Evolutionary conservation across 495 filamentous ascomycete species (phyloP).

Genomic region (Tetracladium marchalianum): DNA sequence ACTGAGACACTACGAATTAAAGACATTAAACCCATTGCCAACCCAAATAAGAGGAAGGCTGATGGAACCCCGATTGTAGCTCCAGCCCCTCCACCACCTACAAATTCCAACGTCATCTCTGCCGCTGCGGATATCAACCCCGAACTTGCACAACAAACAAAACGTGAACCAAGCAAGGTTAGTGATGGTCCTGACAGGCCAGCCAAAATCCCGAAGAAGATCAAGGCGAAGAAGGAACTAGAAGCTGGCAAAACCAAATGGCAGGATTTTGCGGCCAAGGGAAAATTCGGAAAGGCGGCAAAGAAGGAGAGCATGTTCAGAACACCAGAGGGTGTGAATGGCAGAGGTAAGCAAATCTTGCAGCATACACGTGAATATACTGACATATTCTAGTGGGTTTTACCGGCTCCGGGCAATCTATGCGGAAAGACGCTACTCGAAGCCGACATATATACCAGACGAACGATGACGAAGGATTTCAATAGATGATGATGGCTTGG

Average conservation of each 20-base stretch:
- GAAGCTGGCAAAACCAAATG: constrained; percentile 88
- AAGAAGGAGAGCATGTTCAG: constrained; percentile 98
- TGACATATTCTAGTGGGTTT: constrained; percentile 64
- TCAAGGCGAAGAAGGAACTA: constrained; percentile 82
- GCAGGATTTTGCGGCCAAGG: constrained; percentile 81
- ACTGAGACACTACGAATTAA: constrained; percentile 77
- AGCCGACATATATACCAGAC: constrained; percentile 81
- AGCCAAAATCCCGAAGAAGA: constrained; percentile 63
- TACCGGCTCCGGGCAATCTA: constrained; percentile 84
- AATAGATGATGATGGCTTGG: background rate
- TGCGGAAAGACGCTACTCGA: constrained; percentile 83
- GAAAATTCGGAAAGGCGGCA: constrained; percentile 58
- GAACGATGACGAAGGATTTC: constrained; percentile 47
- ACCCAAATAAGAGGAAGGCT: constrained; percentile 79
- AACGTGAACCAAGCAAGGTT: constrained; percentile 53
- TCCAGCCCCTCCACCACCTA: constrained; percentile 27
- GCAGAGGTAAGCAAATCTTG: constrained; percentile 53
- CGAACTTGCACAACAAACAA: constrained; percentile 59
- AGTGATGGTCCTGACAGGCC: constrained; percentile 56
- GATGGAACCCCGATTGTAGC: constrained; percentile 57
- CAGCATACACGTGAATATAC: background rate
- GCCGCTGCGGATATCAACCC: constrained; percentile 82
- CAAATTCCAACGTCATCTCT: constrained; percentile 60
- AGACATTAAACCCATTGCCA: constrained; percentile 69
- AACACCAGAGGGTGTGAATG: constrained; percentile 74